A percentile compares a stretch with the other conserved stretches of the same genome.
Evolutionary conservation across 225 moss, liverwort and hornwort genomes (phyloP).

Genomic region (Pleurozium schreberi): DNA sequence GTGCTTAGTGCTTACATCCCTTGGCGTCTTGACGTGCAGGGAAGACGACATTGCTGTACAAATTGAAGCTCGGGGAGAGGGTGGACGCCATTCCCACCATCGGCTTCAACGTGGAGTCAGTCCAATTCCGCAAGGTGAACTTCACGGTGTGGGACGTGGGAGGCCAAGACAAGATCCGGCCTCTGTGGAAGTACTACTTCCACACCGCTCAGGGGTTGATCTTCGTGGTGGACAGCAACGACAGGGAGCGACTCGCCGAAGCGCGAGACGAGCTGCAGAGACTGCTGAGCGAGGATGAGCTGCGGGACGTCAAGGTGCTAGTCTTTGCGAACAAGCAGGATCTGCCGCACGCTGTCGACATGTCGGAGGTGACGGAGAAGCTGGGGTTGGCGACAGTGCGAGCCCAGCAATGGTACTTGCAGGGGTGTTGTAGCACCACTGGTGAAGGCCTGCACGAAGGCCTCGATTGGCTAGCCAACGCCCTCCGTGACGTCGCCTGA

Average conservation of each 20-base stretch:
- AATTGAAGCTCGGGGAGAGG: neutral
- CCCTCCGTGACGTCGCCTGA: neutral
- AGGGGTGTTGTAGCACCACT: conserved; percentile 27
- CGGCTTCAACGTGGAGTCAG: conserved; percentile 8
- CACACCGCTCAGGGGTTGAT: conserved; percentile 23
- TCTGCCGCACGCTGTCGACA: conserved; percentile 11
- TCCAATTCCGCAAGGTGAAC: conserved; percentile 27
- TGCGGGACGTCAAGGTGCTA: conserved; percentile 7
- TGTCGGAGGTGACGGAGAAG: conserved; percentile 26
- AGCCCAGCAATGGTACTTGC: conserved; percentile 34
- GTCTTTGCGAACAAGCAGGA: conserved; percentile 52
- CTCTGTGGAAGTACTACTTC: conserved; percentile 23
- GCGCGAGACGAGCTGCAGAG: conserved; percentile 35
- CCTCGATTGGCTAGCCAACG: conserved; percentile 19
- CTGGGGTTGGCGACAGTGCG: conserved; percentile 10
- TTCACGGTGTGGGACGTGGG: conserved; percentile 42
- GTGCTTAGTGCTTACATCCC: neutral
- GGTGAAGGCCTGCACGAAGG: conserved; percentile 42
- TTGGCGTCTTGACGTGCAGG: neutral
- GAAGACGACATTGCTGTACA: neutral
- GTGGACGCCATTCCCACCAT: neutral
- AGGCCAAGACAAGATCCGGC: conserved; percentile 26
- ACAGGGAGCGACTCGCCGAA: conserved; percentile 14
- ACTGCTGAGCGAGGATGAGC: neutral
- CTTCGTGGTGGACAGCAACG: conserved; percentile 29